These are phyloP conservation scores for Agaricus sinodeliciosus DNA, from an alignment of 768 basidiomycete species.

Conservation along the genomic window DNA sequence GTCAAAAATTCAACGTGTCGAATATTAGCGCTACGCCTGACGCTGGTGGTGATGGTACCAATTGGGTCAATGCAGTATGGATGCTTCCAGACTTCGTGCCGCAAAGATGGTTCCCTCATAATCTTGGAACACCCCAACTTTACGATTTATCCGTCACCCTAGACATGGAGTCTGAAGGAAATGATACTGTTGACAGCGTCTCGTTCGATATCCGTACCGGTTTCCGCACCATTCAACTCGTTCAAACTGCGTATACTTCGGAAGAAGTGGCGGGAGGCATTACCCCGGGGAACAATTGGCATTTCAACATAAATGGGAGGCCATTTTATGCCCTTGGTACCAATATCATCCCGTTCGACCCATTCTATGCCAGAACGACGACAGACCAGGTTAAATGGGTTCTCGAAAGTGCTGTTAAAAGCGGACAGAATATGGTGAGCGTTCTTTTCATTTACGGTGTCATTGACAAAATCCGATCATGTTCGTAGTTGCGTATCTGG, in stretches of 20 bases:
- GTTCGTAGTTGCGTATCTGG: constrained; percentile 46
- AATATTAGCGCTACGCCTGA: constrained; percentile 16
- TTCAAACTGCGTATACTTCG: constrained; percentile 40
- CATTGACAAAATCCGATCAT: not conserved
- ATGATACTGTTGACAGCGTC: constrained; percentile 16
- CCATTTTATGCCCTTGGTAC: constrained; percentile 49
- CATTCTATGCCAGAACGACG: constrained; percentile 47
- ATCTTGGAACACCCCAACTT: constrained; percentile 47
- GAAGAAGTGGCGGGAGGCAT: constrained; percentile 43
- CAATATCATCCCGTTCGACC: constrained; percentile 57
- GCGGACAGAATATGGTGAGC: constrained; percentile 55
- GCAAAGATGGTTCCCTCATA: constrained; percentile 48
- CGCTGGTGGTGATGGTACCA: constrained; percentile 19
- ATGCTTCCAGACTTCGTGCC: constrained; percentile 38
- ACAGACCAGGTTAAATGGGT: constrained; percentile 48
- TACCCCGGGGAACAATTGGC: constrained; percentile 55
- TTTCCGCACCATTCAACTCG: constrained; percentile 52
- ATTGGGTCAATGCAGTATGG: constrained; percentile 38
- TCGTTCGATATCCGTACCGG: constrained; percentile 42
- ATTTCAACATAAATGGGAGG: constrained; percentile 53
- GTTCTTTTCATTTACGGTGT: not conserved
- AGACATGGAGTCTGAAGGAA: constrained; percentile 15
- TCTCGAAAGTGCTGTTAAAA: constrained; percentile 45
- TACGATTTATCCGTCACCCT: constrained; percentile 45
- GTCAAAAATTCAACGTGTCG: constrained; percentile 29